Base-by-base conservation (phyloP, 83 land plant genomes). In the Picea abies region DNA sequence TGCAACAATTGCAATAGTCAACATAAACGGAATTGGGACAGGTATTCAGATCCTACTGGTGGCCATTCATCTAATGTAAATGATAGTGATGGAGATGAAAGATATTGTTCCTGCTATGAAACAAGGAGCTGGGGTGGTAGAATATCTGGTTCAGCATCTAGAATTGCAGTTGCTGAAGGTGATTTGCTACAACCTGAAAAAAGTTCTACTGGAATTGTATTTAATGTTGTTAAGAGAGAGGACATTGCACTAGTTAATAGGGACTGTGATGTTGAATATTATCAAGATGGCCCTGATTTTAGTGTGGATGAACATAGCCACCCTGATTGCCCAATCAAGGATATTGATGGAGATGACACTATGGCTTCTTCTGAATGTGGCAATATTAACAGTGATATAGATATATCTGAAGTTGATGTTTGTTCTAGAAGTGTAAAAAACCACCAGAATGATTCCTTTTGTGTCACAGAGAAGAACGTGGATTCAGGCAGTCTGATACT, bases 161-260 rank as follows among this genome's bases (percentile, higher is more conserved):
- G 90, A 82, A 84, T 91, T 64, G 82, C 82, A 80, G 86, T 91
- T 14, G 77, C 88, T 39, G 95, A 93, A 84, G 95, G 95, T 37
- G 95, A 93, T 75, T 80, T 91, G 37, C 71, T 93, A 87, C 93
- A 89, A 81, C 91, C 95, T 60, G 93, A 87, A 81, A 90, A 83
- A 80, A 86, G 82, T 37, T 80, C 63, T 37, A 87, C 86, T 81
- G 95, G 93, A 25, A 91, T 93, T 81, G 84, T 90, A 47, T 88
- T 93, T 10, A 93, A 89, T 73, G 82, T 93, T 39, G 92, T 91
- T 1, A 93, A 79, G 87, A 91, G 62, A 81, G 92, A 91, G 61
- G 86, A 83, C 44, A 23, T 93, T 5, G 9, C 80, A 35, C 80
- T 75, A 10, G 67, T 84, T 19, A 85, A 56, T 63, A 76, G 85